Percentiles rank a stretch among this genome's conserved stretches.
These are phyloP conservation scores for Maudiozyma pseudohumilis DNA, from an alignment of 805 yeast genomes.

Conservation along the genomic window DNA sequence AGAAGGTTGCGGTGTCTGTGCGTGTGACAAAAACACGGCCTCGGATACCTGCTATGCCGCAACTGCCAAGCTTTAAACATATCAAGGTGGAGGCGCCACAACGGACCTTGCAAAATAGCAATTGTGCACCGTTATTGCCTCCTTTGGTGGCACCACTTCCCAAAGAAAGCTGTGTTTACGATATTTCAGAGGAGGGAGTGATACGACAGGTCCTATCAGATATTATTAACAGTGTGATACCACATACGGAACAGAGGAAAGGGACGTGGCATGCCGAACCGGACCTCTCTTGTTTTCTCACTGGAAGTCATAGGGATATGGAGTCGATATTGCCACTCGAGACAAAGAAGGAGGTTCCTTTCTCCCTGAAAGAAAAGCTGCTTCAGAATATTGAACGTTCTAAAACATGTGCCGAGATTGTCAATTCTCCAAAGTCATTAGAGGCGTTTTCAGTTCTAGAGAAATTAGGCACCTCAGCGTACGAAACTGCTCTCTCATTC, in stretches of 20 bases:
- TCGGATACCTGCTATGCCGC: neutral
- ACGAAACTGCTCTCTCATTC: conserved; percentile 35
- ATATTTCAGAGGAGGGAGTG: neutral
- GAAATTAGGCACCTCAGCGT: conserved; percentile 47
- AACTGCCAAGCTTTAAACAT: neutral
- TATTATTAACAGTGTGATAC: conserved; percentile 15
- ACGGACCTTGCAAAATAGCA: too few relatives aligned
- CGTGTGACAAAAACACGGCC: too few relatives aligned
- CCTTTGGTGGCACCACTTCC: too few relatives aligned
- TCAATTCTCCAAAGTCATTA: conserved; percentile 27
- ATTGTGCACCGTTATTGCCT: too few relatives aligned
- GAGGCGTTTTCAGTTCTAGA: conserved; percentile 37
- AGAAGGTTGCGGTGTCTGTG: too few relatives aligned
- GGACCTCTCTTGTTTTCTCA: neutral
- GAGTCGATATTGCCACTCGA: neutral
- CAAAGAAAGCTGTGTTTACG: neutral
- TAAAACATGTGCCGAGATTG: conserved; percentile 39
- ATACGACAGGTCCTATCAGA: conserved; percentile 7
- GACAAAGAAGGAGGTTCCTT: conserved; percentile 10
- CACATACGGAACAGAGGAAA: conserved; percentile 17
- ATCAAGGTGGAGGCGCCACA: neutral
- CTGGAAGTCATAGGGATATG: conserved; percentile 1
- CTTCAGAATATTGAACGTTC: conserved; percentile 48
- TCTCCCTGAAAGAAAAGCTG: conserved; percentile 30
- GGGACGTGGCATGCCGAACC: neutral